phyloP scores from a whole-genome alignment of 2,329 filamentous ascomycete genomes.

The Colletotrichum tropicale region DNA sequence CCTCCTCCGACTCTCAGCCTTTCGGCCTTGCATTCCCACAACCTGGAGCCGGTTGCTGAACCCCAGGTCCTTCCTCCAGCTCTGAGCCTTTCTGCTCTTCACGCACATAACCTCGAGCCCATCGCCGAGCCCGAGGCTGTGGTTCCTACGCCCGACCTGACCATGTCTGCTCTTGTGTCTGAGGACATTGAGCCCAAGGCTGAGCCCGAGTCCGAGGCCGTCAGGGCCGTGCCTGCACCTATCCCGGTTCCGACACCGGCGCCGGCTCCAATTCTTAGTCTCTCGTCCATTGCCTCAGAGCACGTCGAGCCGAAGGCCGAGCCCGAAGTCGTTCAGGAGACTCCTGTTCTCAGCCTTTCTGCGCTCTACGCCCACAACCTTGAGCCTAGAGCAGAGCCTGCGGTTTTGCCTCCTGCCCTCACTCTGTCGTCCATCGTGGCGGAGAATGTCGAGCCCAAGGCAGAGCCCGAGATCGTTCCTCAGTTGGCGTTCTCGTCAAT shows the following conservation, averaged over 20 bases:
- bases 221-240: slow-evolving; percentile 21
- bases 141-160: slow-evolving; percentile 29
- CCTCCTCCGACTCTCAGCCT: slow-evolving; percentile 23
- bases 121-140: slow-evolving; percentile 32
- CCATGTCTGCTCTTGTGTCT: slow-evolving; percentile 32
- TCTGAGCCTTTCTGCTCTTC: slow-evolving; percentile 39
- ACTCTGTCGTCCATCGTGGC: slow-evolving; percentile 34
- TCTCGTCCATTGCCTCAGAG: slow-evolving; percentile 36
- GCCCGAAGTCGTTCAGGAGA: slow-evolving; percentile 24
- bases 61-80: slow-evolving; percentile 22
- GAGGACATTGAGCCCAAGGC: slow-evolving; percentile 36
- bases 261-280: slow-evolving; percentile 28
- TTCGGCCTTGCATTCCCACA: slow-evolving; percentile 27
- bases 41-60: slow-evolving; percentile 29
- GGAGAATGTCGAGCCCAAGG: slow-evolving; percentile 33
- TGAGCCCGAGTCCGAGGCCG: slow-evolving; percentile 26
- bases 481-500: slow-evolving; percentile 27
- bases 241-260: slow-evolving; percentile 17
- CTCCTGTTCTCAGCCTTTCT: slow-evolving; percentile 21
- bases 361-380: slow-evolving; percentile 17
- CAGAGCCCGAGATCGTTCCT: slow-evolving; percentile 24
- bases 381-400: slow-evolving; percentile 27
- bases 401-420: slow-evolving; percentile 28
- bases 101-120: slow-evolving; percentile 29
- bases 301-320: slow-evolving; percentile 38